A percentile compares a stretch with the other conserved stretches of the same genome.
phyloP scores from a whole-genome alignment of 768 basidiomycete species.

The Termitomyces sp. region DNA sequence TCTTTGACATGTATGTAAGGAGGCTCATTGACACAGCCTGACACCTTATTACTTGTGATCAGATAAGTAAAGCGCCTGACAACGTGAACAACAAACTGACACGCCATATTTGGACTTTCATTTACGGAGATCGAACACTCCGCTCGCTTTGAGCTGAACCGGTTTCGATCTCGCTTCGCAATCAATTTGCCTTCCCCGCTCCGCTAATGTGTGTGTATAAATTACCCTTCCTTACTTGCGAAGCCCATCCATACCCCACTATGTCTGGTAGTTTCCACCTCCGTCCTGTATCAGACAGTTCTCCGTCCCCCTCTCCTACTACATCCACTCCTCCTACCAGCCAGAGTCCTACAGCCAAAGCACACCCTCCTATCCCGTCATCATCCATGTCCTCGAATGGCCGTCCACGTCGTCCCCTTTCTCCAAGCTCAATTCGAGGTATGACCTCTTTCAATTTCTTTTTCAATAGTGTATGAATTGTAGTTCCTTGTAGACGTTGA shows the following conservation, averaged over 20 bases:
- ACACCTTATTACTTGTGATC: conserved; percentile 15
- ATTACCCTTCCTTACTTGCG: conserved; percentile 13
- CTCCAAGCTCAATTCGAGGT: conserved; percentile 65
- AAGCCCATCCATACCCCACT: conserved; percentile 12
- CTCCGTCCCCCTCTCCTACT: conserved; percentile 54
- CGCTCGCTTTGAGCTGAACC: conserved; percentile 25
- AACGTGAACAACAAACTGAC: conserved; percentile 20
- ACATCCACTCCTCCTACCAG: conserved; percentile 43
- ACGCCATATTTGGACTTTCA: conserved; percentile 16
- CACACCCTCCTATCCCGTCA: conserved; percentile 8
- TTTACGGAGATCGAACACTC: conserved; percentile 14
- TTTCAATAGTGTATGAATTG: background rate
- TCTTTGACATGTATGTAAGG: conserved; percentile 16
- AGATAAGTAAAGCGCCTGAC: conserved; percentile 17
- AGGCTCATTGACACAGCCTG: conserved; percentile 9
- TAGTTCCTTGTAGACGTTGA: conserved; percentile 50
- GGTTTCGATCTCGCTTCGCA: conserved; percentile 28
- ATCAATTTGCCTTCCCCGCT: conserved; percentile 26
- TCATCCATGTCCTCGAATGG: conserved; percentile 29
- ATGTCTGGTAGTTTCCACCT: conserved; percentile 40
- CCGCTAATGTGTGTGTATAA: conserved; percentile 22
- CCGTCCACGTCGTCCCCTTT: conserved; percentile 52
- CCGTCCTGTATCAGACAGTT: conserved; percentile 47
- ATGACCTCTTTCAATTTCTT: background rate
- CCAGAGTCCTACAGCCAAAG: conserved; percentile 34